Conservation (phyloP, 2,329 filamentous ascomycete genomes). For the Phialocephala sp. region DNA sequence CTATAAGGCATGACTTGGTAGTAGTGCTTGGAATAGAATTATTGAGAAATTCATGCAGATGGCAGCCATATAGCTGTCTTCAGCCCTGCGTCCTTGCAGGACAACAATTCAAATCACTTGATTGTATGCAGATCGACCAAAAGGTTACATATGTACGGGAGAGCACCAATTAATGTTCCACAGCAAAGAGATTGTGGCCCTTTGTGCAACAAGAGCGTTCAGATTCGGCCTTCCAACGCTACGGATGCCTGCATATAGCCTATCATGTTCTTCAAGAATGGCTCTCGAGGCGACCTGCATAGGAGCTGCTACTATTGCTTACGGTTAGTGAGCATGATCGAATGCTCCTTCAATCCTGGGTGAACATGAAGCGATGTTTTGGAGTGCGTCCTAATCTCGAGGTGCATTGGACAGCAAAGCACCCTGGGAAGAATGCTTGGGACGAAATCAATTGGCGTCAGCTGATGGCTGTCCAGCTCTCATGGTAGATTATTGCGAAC, state of each 20-base stretch:
- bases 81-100: background rate
- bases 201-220: background rate
- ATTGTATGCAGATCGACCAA: background rate
- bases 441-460: background rate
- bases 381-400: background rate
- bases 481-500: background rate
- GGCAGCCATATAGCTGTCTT: background rate
- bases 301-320: background rate
- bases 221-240: background rate
- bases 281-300: conserved; percentile 6
- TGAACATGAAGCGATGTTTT: background rate
- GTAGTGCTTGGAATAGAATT: background rate
- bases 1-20: too few relatives aligned
- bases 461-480: background rate
- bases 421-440: too few relatives aligned
- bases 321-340: background rate
- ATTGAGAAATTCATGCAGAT: background rate
- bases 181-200: conserved; percentile 7
- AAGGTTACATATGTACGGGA: background rate
- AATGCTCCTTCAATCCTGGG: background rate
- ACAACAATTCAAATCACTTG: background rate
- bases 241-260: background rate
- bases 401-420: too few relatives aligned
- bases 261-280: background rate
- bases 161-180: background rate